These are phyloP conservation scores for Globisporangium cystogenes DNA, from an alignment of 352 stramenopile species.

Conservation along the genomic window DNA sequence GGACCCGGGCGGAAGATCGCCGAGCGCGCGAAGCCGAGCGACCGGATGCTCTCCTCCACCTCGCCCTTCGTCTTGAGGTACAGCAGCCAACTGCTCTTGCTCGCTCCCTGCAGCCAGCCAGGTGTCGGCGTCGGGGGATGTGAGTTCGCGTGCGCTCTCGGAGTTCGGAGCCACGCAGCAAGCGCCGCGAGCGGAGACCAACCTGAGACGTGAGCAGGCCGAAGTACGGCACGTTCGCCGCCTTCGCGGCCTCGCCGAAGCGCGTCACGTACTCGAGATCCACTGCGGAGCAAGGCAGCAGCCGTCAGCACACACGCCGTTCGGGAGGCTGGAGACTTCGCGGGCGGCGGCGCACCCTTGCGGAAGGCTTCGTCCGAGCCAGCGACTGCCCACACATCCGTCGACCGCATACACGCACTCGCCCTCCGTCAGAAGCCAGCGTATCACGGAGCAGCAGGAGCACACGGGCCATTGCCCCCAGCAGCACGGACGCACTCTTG, in stretches of 20 bases:
- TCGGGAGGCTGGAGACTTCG: no score
- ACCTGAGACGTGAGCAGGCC: not conserved
- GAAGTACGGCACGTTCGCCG: constrained; percentile 32
- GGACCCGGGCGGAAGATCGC: constrained; percentile 56
- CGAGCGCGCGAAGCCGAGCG: constrained; percentile 45
- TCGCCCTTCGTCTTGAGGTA: constrained; percentile 76
- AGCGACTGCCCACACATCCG: no score
- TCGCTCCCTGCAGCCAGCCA: constrained; percentile 22
- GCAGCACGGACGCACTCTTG: no score
- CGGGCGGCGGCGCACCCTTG: constrained; percentile 62
- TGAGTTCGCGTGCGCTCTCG: no score
- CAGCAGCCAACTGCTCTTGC: constrained; percentile 74
- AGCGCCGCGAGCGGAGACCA: not conserved
- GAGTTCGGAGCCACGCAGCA: no score
- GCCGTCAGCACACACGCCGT: no score
- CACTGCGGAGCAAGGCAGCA: no score
- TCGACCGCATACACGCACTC: no score
- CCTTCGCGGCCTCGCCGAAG: constrained; percentile 49
- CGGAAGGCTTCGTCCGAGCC: constrained; percentile 59
- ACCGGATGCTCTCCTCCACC: constrained; percentile 54
- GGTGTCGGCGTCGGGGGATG: no score
- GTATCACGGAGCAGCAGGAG: no score
- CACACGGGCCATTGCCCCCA: no score
- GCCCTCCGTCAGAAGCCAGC: no score
- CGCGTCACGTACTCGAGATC: constrained; percentile 63